These are phyloP conservation scores for Porodaedalea pini DNA, from an alignment of 1,284 basidiomycete genomes.

Conservation along the genomic window DNA sequence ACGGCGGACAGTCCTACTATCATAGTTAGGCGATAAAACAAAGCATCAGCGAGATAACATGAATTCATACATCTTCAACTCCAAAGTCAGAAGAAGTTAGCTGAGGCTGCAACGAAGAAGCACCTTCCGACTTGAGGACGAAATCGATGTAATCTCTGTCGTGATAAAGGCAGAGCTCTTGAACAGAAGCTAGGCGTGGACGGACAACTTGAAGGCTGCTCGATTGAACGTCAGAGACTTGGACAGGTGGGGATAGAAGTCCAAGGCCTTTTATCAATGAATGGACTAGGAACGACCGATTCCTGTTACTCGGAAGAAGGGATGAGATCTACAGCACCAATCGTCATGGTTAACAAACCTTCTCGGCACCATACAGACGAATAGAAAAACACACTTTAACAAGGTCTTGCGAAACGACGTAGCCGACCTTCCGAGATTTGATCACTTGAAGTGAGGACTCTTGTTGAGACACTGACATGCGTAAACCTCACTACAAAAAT, in stretches of 20 bases:
- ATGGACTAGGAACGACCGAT: conserved; percentile 80
- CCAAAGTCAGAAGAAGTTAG: conserved; percentile 47
- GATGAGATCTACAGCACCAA: conserved; percentile 49
- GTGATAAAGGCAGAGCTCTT: conserved; percentile 56
- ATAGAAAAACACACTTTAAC: conserved; percentile 37
- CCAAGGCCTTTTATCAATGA: conserved; percentile 60
- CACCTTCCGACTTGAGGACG: conserved; percentile 38
- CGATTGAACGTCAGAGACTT: conserved; percentile 26
- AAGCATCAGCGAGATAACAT: not conserved
- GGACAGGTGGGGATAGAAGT: conserved; percentile 39
- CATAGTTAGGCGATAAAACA: conserved; percentile 17
- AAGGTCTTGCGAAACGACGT: conserved; percentile 58
- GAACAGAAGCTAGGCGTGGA: conserved; percentile 48
- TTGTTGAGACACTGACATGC: no score
- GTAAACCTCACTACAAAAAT: no score
- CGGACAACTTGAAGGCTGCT: conserved; percentile 41
- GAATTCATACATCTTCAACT: conserved; percentile 58
- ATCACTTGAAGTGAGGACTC: no score
- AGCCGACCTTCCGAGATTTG: conserved; percentile 33
- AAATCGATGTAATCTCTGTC: conserved; percentile 54
- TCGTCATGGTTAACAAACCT: not conserved
- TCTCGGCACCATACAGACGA: not conserved
- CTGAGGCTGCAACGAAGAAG: conserved; percentile 20
- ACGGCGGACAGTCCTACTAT: conserved; percentile 77
- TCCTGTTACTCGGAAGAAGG: conserved; percentile 76